Percentiles rank a stretch among this genome's conserved stretches.
Conservation (phyloP, 1,139 yeast species). For the Komagataea norvegica region DNA sequence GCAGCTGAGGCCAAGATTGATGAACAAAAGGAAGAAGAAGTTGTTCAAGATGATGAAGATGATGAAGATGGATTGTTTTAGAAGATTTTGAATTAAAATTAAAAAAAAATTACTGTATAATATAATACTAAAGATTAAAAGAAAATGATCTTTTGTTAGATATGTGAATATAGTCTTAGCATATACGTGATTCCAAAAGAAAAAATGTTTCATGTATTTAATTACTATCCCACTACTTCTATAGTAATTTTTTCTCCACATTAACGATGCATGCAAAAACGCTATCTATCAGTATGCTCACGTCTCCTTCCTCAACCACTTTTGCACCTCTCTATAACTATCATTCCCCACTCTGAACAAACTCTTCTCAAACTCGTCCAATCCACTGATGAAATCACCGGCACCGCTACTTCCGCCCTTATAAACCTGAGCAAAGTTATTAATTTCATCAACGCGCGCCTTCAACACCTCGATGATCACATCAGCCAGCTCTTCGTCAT, state of each 20-base stretch:
- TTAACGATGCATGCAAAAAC: too few relatives aligned
- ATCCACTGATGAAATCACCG: slow-evolving; percentile 49
- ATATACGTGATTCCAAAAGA: too few relatives aligned
- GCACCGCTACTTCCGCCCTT: slow-evolving; percentile 19
- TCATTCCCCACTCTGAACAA: slow-evolving; percentile 57
- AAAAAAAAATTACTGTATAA: slow-evolving; percentile 4
- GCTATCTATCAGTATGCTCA: too few relatives aligned
- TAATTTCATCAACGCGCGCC: slow-evolving; percentile 63
- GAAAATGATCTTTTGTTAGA: too few relatives aligned
- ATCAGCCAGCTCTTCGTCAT: slow-evolving; percentile 57
- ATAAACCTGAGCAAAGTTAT: slow-evolving; percentile 63
- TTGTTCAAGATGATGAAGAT: slow-evolving; percentile 21
- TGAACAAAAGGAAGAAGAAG: slow-evolving; percentile 10
- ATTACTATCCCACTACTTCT: too few relatives aligned
- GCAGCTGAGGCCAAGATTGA: slow-evolving; percentile 18
- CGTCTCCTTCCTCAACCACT: slow-evolving; percentile 49
- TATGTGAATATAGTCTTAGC: too few relatives aligned
- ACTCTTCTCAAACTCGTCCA: slow-evolving; percentile 72
- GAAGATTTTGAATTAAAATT: too few relatives aligned
- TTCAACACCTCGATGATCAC: slow-evolving; percentile 51
- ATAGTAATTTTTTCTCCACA: too few relatives aligned
- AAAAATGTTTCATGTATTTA: too few relatives aligned
- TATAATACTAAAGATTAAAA: too few relatives aligned
- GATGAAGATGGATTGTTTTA: slow-evolving; percentile 28
- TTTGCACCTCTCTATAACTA: slow-evolving; percentile 56